A percentile compares a stretch with the other conserved stretches of the same genome.
Conservation (phyloP, 345 rosid species). For the Excoecaria agallocha region DNA sequence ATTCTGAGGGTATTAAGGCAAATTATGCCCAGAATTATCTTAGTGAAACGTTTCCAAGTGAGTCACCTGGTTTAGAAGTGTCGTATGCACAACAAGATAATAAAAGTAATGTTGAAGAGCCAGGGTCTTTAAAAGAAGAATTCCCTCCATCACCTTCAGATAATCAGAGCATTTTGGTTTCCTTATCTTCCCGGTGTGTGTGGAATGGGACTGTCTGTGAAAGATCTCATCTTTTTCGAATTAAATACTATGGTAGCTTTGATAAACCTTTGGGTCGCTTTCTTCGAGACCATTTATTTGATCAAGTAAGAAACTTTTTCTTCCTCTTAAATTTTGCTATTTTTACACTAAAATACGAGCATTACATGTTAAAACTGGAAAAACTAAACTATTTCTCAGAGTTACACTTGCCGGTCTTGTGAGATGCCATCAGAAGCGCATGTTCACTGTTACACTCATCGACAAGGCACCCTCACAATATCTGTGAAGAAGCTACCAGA, state of each 20-base stretch:
- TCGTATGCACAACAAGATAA: conserved; percentile 41
- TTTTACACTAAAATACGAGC: neutral
- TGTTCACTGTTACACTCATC: conserved; percentile 95
- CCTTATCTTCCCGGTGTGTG: conserved; percentile 90
- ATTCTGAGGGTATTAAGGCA: conserved; percentile 23
- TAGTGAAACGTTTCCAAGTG: conserved; percentile 28
- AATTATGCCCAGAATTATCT: conserved; percentile 30
- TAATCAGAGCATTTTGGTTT: conserved; percentile 95
- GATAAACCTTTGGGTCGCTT: conserved; percentile 97
- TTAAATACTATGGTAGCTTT: conserved; percentile 92
- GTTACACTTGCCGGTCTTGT: conserved; percentile 69
- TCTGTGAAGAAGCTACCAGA: conserved; percentile 86
- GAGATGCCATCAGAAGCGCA: conserved; percentile 98
- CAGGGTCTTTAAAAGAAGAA: conserved; percentile 60
- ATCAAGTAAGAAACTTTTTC: conserved; percentile 51
- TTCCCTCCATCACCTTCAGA: conserved; percentile 96
- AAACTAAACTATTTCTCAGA: conserved; percentile 42
- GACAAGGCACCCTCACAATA: conserved; percentile 95
- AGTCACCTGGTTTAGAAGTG: conserved; percentile 34
- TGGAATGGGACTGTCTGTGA: conserved; percentile 98
- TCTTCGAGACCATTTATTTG: conserved; percentile 86
- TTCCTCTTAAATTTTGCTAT: conserved; percentile 11
- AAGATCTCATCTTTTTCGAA: conserved; percentile 91
- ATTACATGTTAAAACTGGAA: conserved; percentile 14
- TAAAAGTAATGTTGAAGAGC: conserved; percentile 43